phyloP scores from a whole-genome alignment of 2,329 filamentous ascomycete genomes.

The Hansfordia pulvinata region DNA sequence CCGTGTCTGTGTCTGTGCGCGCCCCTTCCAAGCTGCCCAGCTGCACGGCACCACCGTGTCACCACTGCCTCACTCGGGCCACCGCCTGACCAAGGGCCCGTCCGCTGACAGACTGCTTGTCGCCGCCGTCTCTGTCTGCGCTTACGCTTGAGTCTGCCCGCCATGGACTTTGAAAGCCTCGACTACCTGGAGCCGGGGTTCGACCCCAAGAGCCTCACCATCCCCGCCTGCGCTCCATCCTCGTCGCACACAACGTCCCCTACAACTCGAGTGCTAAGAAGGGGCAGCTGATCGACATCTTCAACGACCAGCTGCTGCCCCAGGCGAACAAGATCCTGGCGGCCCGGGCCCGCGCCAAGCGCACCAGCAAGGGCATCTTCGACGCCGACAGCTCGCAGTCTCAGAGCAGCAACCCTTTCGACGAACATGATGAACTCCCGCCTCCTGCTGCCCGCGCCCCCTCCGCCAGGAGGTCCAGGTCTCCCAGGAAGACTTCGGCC shows the following conservation, averaged over 20 bases:
- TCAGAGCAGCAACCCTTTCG: constrained; percentile 42
- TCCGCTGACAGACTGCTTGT: too few relatives aligned
- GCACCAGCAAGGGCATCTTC: constrained; percentile 75
- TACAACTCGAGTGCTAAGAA: constrained; percentile 92
- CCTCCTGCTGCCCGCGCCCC: constrained; percentile 32
- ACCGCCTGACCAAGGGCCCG: too few relatives aligned
- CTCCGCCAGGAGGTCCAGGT: constrained; percentile 36
- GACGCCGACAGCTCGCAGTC: constrained; percentile 55
- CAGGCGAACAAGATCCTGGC: constrained; percentile 65
- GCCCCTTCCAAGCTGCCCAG: too few relatives aligned
- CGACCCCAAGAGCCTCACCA: constrained; percentile 69
- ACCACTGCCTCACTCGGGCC: too few relatives aligned
- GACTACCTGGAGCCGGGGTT: constrained; percentile 83
- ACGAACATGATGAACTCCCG: constrained; percentile 41
- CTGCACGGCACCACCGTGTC: too few relatives aligned
- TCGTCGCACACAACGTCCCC: constrained; percentile 74
- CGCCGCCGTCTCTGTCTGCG: too few relatives aligned
- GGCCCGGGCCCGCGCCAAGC: constrained; percentile 64
- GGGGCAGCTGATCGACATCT: constrained; percentile 69
- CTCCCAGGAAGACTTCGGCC: constrained; percentile 39
- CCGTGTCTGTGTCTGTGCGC: too few relatives aligned
- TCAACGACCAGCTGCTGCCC: constrained; percentile 65
- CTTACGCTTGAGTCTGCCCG: too few relatives aligned
- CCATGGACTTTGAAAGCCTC: constrained; percentile 49
- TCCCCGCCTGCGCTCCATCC: constrained; percentile 83